Base-by-base conservation (phyloP, 371 early-diverging fungal genomes). In the Saksenaea vasiformis region DNA sequence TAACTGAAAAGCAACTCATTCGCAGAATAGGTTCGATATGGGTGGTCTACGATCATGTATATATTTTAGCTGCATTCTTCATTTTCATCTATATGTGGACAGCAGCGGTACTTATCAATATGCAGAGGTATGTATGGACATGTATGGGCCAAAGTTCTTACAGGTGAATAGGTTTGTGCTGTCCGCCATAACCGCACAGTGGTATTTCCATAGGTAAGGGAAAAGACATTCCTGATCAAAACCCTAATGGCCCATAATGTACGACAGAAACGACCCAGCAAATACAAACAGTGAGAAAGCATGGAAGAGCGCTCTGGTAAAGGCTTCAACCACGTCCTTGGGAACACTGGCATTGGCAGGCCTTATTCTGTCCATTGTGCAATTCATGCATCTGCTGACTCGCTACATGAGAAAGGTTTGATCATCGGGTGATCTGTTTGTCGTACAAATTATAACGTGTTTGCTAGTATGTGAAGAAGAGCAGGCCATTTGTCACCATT, bases 41-140 rank as follows among this genome's bases (percentile, higher is more conserved):
- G 87, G 73, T 83, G 1, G 71, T 87, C 35, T 74, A 86, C n/a
- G 74, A 73, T 37, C 78, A 85, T 67, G 83, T 78, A 19, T 83
- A 84, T 62, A 70, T 78, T 5, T 59, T 83, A 7, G 83, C 84
- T 14, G 60, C 67, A 0, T 91, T 80, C 65, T 87, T 87, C 66
- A 69, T 90, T 1, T 81, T 91, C 58, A 76, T 91, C 22, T 91
- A 88, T 64, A 80, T 93, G 70, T 93, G 92, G 92, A 87, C 90
- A 11, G 80, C 90, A 2, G 84, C 86, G 3, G 68, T 91, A 1
- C 69, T 93, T 28, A 77, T 87, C 38, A 88, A 90, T 59, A 72
- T 91, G 37, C 90, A 91, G 68, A 88, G 85, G 85, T 85, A 77
- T 17, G 35, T 13, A 41, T 10, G 22, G n/a, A 58, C 17, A 44